These are phyloP conservation scores for Madurella mycetomatis DNA, from an alignment of 2,329 filamentous ascomycete genomes.

Conservation along the genomic window DNA sequence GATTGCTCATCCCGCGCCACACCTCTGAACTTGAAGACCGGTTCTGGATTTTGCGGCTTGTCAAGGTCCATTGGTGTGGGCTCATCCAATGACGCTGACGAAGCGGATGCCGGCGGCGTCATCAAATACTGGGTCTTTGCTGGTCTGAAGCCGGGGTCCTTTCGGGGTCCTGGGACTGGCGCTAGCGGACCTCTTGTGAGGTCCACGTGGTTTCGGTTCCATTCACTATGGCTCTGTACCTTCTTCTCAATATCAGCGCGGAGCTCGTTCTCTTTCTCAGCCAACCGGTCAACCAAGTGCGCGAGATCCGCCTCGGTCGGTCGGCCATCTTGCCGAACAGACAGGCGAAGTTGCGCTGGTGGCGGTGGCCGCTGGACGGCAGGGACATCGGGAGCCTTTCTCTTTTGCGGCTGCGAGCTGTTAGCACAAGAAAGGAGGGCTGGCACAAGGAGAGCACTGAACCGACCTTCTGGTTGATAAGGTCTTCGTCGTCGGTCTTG, in stretches of 20 bases:
- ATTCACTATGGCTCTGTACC: slow-evolving; percentile 80
- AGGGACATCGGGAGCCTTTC: slow-evolving; percentile 59
- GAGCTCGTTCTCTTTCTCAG: slow-evolving; percentile 78
- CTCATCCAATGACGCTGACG: slow-evolving; percentile 43
- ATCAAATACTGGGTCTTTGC: slow-evolving; percentile 68
- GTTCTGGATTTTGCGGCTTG: slow-evolving; percentile 34
- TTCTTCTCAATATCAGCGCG: slow-evolving; percentile 79
- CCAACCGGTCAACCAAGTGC: slow-evolving; percentile 68
- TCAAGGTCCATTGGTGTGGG: slow-evolving; percentile 49
- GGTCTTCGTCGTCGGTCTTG: slow-evolving; percentile 88
- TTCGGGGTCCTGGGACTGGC: slow-evolving; percentile 63
- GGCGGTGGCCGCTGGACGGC: slow-evolving; percentile 56
- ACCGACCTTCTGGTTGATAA: slow-evolving; percentile 87
- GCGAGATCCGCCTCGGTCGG: slow-evolving; percentile 74
- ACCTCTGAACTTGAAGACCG: slow-evolving; percentile 46
- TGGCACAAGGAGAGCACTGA: slow-evolving; percentile 2
- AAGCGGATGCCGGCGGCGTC: slow-evolving; percentile 57
- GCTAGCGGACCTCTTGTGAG: slow-evolving; percentile 81
- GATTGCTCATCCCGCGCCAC: slow-evolving; percentile 37
- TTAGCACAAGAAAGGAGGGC: slow-evolving; percentile 29
- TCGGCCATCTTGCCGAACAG: slow-evolving; percentile 66
- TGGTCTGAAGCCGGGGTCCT: slow-evolving; percentile 62
- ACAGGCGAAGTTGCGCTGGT: slow-evolving; percentile 62
- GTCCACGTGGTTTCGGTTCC: slow-evolving; percentile 88
- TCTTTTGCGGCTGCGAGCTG: slow-evolving; percentile 61